These are phyloP conservation scores for Catharanthus roseus DNA, from an alignment of 257 asterid species.

Conservation along the genomic window DNA sequence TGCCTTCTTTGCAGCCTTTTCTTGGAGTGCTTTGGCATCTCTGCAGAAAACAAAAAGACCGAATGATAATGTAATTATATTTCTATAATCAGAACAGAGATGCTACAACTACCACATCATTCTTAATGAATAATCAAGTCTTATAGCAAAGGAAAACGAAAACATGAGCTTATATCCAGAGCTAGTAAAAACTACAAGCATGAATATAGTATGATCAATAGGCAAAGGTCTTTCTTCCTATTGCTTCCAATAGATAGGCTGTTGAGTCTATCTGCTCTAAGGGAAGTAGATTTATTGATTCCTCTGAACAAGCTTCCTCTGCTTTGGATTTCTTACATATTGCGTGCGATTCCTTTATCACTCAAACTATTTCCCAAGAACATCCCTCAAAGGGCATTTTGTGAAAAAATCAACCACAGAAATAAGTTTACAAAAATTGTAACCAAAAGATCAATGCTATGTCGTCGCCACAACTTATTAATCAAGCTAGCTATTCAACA, in stretches of 20 bases:
- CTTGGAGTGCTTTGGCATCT: constrained; percentile 91
- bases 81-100: not conserved
- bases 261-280: too few species aligned
- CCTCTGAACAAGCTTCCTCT: too few species aligned
- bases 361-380: too few species aligned
- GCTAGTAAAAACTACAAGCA: not conserved
- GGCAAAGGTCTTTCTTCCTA: too few species aligned
- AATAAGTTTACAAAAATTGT: too few species aligned
- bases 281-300: too few species aligned
- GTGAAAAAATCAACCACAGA: too few species aligned
- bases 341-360: too few species aligned
- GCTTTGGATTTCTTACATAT: too few species aligned
- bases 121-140: not conserved
- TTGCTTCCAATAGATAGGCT: too few species aligned
- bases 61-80: not conserved
- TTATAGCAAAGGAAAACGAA: not conserved
- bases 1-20: constrained; percentile 76
- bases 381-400: too few species aligned
- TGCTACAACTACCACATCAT: not conserved
- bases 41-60: constrained; percentile 20
- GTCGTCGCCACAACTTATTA: not conserved
- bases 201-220: too few species aligned
- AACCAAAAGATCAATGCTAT: not conserved
- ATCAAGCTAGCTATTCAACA: not conserved
- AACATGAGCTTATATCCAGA: not conserved